Base-by-base conservation (phyloP, 169 alveolate genomes). In the Cryptosporidium canis region DNA sequence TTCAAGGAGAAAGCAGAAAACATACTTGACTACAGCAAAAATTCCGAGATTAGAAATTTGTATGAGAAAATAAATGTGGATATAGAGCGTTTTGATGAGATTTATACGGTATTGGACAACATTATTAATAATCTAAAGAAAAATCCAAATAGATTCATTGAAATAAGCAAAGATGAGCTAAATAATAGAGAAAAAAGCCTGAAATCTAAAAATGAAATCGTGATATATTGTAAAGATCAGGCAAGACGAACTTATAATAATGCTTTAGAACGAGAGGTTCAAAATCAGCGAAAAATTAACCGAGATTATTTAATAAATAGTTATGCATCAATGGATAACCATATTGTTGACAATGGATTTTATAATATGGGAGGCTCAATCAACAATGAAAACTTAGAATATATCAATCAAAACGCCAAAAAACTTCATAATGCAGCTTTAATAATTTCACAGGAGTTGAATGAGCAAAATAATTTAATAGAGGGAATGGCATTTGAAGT, bases 401-500 rank as follows among this genome's bases (percentile, higher is more conserved):
- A 21, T 41, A 77, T 77, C 16, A 29, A n/a, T 41, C 44, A 77
- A 58, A 56, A 77, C 37, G 58, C 87, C 27, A 43, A 58, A 39
- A 77, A 55, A 29, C 55, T 77, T 27, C 64, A 77, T 9, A 77
- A 58, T 11, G 87, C 71, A 18, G 87, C 87, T 12, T 27, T 37
- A 21, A 45, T 77, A 43, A 77, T 77, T n/a, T 77, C 87, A 18
- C 48, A 77, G 64, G 87, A 77, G 16, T 56, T 77, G 33, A 58
- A 61, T 43, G 87, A 77, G 39, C 87, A 77, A 61, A 77, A 77
- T 77, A 55, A 55, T 21, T 56, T 77, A 56, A 77, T 77, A 33
- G 77, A 77, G 21, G 72, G 44, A 24, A 31, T 77, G 44, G 21
- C 12, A 21, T 29, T 18, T 9, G 27, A 55, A 24, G 39, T 77